Percentiles rank a stretch among this genome's conserved stretches.
These are phyloP conservation scores for Mucor racemosus DNA, from an alignment of 371 early-diverging fungal species.

Conservation along the genomic window DNA sequence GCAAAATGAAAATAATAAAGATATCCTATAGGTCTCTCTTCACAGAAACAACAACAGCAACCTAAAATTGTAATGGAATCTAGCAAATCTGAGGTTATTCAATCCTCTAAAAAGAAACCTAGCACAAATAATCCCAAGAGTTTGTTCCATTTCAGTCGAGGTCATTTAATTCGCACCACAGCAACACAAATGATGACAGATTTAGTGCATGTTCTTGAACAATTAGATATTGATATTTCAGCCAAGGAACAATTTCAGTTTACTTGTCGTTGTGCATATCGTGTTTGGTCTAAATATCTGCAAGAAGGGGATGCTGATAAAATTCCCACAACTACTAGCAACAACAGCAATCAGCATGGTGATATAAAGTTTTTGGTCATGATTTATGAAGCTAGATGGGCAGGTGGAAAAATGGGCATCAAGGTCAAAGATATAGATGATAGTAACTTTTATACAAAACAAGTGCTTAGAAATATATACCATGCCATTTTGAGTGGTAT, in stretches of 20 bases:
- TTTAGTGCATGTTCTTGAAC: slow-evolving; percentile 23
- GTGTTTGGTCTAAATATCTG: slow-evolving; percentile 9
- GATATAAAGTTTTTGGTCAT: slow-evolving; percentile 20
- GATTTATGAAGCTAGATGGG: slow-evolving; percentile 39
- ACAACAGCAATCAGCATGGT: background rate
- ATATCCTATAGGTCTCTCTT: background rate
- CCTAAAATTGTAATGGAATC: background rate
- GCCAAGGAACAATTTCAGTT: slow-evolving; percentile 5
- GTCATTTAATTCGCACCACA: slow-evolving; percentile 36
- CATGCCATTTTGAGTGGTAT: slow-evolving; percentile 27
- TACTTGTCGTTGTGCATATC: background rate
- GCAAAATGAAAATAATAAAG: background rate
- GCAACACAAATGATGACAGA: slow-evolving; percentile 37
- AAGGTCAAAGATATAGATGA: slow-evolving; percentile 27
- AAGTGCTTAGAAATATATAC: slow-evolving; percentile 12
- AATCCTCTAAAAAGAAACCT: slow-evolving; percentile 2
- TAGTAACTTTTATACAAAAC: slow-evolving; percentile 10
- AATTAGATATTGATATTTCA: slow-evolving; percentile 23
- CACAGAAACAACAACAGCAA: background rate
- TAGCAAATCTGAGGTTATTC: slow-evolving; percentile 19
- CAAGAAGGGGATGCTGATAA: background rate
- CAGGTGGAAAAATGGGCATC: slow-evolving; percentile 31
- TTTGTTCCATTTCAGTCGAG: slow-evolving; percentile 42
- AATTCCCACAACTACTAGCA: background rate
- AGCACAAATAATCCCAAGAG: slow-evolving; percentile 31